These are phyloP conservation scores for Stachybotrys elegans DNA, from an alignment of 2,329 filamentous ascomycete genomes.

Conservation along the genomic window DNA sequence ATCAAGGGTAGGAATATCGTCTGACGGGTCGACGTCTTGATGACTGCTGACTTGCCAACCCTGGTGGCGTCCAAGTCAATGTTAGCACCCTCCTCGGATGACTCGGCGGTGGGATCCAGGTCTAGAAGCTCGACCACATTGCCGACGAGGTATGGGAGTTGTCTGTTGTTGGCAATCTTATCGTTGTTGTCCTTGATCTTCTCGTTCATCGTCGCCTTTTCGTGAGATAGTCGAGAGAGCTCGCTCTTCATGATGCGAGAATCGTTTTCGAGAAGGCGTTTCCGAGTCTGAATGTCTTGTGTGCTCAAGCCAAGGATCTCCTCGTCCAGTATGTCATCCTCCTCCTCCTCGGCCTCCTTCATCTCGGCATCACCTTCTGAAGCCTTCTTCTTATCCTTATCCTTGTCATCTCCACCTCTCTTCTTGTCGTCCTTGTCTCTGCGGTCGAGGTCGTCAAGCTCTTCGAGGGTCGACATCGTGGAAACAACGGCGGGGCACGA, in stretches of 20 bases:
- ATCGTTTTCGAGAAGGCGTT: constrained; percentile 92
- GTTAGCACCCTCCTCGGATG: constrained; percentile 95
- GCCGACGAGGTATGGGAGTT: constrained; percentile 95
- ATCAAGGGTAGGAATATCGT: constrained; percentile 98
- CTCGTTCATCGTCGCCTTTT: constrained; percentile 93
- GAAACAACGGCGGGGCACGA: too few species aligned
- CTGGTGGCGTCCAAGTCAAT: constrained; percentile 96
- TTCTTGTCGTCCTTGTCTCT: constrained; percentile 68
- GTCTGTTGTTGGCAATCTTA: constrained; percentile 98
- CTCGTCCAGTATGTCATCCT: constrained; percentile 81
- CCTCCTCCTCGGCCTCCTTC: constrained; percentile 72
- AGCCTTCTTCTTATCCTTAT: constrained; percentile 37
- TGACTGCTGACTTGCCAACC: constrained; percentile 96
- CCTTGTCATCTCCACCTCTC: constrained; percentile 26
- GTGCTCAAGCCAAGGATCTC: constrained; percentile 92
- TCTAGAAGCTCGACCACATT: constrained; percentile 98
- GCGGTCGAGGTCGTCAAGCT: constrained; percentile 84
- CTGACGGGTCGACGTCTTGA: constrained; percentile 97
- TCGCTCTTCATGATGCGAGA: constrained; percentile 98
- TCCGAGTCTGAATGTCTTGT: constrained; percentile 87
- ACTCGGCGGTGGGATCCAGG: constrained; percentile 92
- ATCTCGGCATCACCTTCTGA: constrained; percentile 79
- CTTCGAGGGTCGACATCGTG: constrained; percentile 84
- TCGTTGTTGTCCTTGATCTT: constrained; percentile 99
- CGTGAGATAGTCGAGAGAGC: constrained; percentile 86